These are phyloP conservation scores for Stromatinia cepivora DNA, from an alignment of 2,329 filamentous ascomycete species.

Conservation along the genomic window DNA sequence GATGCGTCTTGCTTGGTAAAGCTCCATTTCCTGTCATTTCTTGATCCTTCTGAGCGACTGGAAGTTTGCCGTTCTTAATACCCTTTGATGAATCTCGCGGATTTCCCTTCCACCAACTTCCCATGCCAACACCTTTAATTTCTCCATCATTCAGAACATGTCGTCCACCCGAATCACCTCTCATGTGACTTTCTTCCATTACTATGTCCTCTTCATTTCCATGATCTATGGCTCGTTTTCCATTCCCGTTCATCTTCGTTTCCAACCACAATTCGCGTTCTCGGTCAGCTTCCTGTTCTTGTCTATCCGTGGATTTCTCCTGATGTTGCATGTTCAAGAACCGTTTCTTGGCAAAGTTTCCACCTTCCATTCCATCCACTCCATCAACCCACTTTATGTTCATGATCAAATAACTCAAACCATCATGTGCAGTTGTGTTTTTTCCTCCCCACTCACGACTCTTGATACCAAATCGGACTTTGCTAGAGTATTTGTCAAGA, in stretches of 20 bases:
- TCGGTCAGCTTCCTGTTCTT: constrained; percentile 22
- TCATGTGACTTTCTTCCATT: constrained; percentile 30
- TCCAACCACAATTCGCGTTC: constrained; percentile 19
- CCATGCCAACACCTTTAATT: constrained; percentile 33
- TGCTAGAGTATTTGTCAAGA: constrained; percentile 73
- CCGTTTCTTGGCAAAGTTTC: constrained; percentile 44
- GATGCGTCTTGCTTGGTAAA: neutral
- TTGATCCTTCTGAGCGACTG: neutral
- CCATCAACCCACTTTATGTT: constrained; percentile 85
- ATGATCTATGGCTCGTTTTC: constrained; percentile 15
- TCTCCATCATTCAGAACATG: constrained; percentile 20
- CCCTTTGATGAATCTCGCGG: neutral
- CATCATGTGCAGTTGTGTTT: constrained; percentile 44
- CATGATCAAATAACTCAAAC: constrained; percentile 81
- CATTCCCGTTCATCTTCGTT: constrained; percentile 24
- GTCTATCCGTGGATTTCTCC: constrained; percentile 30
- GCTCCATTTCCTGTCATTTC: neutral
- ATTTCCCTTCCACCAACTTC: constrained; percentile 33
- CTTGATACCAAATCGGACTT: constrained; percentile 75
- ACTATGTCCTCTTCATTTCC: constrained; percentile 4
- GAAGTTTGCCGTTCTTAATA: neutral
- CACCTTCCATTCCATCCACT: constrained; percentile 50
- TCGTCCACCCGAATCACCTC: constrained; percentile 23
- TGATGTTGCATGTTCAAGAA: constrained; percentile 29
- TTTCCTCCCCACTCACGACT: constrained; percentile 74